Evolutionary conservation across 345 rosid species (phyloP), one percentile per base, ranked within the genome.

Genomic region (Hibiscus tridactylites): DNA sequence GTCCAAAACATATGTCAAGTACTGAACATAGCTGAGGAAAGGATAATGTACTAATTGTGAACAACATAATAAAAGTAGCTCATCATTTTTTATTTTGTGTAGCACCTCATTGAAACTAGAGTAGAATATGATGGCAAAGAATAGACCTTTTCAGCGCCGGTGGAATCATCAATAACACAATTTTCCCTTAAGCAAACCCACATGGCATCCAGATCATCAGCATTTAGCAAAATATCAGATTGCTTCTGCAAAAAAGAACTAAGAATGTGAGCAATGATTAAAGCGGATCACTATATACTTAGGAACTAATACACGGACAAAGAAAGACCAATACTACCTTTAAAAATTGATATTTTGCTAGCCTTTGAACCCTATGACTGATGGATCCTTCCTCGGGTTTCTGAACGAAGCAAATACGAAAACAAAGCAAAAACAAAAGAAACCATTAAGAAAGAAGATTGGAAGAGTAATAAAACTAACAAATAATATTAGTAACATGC

Each of bases 161-260:
- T 95, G 73, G 92, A 91, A 78, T 95, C 99, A 83, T 92, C 99
- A 72, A 95, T 89, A 59, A 95, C 99, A 83, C 99, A 95, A 71
- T 95, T 95, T 77, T 95, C 99, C 79, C 99, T 88, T 80, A 95
- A 84, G 85, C 96, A 95, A 81, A 84, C 88, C 99, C 97, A 95
- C 99, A 95, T 95, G 65, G 97, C 96, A 88, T 93, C 96, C 76
- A 95, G 84, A 81, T 95, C 99, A 81, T 95, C 99, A 13, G 97
- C 93, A 66, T 95, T 95, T 61, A 92, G 85, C 82, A 95, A 80
- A 72, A 90, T 88, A 88, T 95, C 99, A 3, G 97, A 90, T 84
- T 95, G 99, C 78, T 92, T 95, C 99, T 95, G 97, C 79, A 85
- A 69, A 74, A 68, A 35, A 59, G 50, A 82, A 64, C 21, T 17